Percentiles rank a stretch among this genome's conserved stretches.
Conservation (phyloP, 148 eudicot species). For the Chenopodium suecicum region DNA sequence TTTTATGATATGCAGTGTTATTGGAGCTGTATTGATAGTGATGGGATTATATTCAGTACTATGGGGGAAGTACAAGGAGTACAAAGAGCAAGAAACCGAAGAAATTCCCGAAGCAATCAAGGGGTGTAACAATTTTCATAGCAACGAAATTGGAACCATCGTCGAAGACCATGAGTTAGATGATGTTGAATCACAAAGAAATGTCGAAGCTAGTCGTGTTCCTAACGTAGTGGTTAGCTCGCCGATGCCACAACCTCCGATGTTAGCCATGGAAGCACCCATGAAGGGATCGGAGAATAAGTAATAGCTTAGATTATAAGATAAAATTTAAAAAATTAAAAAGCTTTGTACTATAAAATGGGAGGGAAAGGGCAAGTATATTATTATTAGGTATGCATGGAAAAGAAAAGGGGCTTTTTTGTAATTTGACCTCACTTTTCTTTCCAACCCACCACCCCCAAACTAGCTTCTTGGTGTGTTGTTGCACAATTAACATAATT, state of each 20-base stretch:
- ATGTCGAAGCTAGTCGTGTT: not conserved
- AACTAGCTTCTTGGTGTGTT: constrained; percentile 9
- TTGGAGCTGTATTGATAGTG: constrained; percentile 69
- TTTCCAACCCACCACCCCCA: not conserved
- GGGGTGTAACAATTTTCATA: constrained; percentile 7
- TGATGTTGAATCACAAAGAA: constrained; percentile 21
- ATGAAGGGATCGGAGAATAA: constrained; percentile 15
- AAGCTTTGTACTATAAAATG: not conserved
- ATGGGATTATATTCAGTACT: constrained; percentile 74
- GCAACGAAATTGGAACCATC: constrained; percentile 20
- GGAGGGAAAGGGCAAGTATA: constrained; percentile 5
- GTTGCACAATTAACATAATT: constrained; percentile 11
- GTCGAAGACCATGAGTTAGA: constrained; percentile 21
- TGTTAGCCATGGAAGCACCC: constrained; percentile 41
- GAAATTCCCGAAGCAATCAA: constrained; percentile 50
- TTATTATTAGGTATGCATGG: constrained; percentile 7
- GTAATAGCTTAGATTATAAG: constrained; percentile 6
- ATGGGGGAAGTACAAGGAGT: constrained; percentile 95
- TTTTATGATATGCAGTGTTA: constrained; percentile 38
- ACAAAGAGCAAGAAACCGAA: constrained; percentile 50
- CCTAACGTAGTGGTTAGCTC: constrained; percentile 18
- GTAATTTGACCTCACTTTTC: constrained; percentile 24
- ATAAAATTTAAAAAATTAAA: too few species aligned
- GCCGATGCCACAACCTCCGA: constrained; percentile 30
- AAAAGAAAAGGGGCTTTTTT: constrained; percentile 23